These are phyloP conservation scores for Talaromyces atroroseus DNA, from an alignment of 2,329 filamentous ascomycete genomes.

Conservation along the genomic window DNA sequence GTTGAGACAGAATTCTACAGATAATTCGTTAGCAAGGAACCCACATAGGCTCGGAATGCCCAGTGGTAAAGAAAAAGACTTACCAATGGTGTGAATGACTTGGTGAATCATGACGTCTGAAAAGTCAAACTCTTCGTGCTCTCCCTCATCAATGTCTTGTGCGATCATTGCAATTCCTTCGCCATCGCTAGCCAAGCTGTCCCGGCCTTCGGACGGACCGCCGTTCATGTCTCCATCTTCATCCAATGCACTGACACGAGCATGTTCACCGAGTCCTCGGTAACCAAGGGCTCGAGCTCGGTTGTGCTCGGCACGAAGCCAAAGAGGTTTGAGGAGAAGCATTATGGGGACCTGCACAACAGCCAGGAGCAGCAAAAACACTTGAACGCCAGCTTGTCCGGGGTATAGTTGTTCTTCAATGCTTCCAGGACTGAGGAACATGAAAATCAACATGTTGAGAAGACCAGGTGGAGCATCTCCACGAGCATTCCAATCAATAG, in stretches of 20 bases:
- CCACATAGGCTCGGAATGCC: background rate
- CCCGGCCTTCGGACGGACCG: slow-evolving; percentile 54
- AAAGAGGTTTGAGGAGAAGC: slow-evolving; percentile 92
- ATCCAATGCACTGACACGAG: slow-evolving; percentile 82
- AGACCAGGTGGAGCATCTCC: slow-evolving; percentile 72
- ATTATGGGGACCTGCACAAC: slow-evolving; percentile 82
- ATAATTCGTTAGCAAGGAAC: slow-evolving; percentile 39
- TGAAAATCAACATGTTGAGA: slow-evolving; percentile 99
- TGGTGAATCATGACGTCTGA: slow-evolving; percentile 98
- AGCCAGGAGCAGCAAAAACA: slow-evolving; percentile 73
- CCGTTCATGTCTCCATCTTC: slow-evolving; percentile 71
- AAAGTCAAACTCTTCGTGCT: slow-evolving; percentile 96
- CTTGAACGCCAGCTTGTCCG: slow-evolving; percentile 71
- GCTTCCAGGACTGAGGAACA: slow-evolving; percentile 86
- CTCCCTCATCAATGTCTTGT: slow-evolving; percentile 71
- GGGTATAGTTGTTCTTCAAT: slow-evolving; percentile 65
- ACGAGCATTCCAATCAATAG: slow-evolving; percentile 71
- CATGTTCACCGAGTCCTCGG: slow-evolving; percentile 83
- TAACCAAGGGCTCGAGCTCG: slow-evolving; percentile 81
- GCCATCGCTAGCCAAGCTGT: slow-evolving; percentile 67
- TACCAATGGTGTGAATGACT: slow-evolving; percentile 88
- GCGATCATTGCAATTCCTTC: slow-evolving; percentile 85
- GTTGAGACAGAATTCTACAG: slow-evolving; percentile 82
- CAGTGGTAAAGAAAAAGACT: slow-evolving; percentile 4
- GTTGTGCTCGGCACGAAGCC: slow-evolving; percentile 91